Conservation (phyloP, 768 basidiomycete species). For the Phylloporus arenicola region DNA sequence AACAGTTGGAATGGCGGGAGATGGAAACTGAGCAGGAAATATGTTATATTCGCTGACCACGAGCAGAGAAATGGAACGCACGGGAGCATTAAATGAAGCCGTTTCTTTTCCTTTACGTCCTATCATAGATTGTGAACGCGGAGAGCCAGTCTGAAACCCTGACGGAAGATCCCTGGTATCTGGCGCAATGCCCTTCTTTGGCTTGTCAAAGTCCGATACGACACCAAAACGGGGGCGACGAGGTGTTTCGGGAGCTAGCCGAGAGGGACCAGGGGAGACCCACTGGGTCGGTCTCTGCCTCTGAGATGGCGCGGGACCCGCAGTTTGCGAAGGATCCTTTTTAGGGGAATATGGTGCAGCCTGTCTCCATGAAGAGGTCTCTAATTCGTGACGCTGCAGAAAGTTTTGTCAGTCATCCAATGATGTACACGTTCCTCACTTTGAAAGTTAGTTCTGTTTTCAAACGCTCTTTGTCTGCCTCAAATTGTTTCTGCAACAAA, state of each 20-base stretch:
- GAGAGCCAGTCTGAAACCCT: constrained; percentile 20
- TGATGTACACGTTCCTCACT: constrained; percentile 34
- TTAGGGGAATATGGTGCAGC: constrained; percentile 43
- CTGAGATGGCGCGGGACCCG: constrained; percentile 37
- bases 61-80: not conserved
- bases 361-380: constrained; percentile 48
- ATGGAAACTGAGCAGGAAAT: constrained; percentile 1
- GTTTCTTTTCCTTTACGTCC: constrained; percentile 18
- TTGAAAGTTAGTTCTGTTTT: constrained; percentile 67
- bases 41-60: not conserved
- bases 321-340: constrained; percentile 38
- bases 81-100: constrained; percentile 1
- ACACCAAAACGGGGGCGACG: constrained; percentile 32
- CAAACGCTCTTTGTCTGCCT: constrained; percentile 63
- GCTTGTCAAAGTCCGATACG: constrained; percentile 22
- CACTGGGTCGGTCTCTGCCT: constrained; percentile 34
- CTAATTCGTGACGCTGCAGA: constrained; percentile 62
- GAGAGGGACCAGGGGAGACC: constrained; percentile 25
- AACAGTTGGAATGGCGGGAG: constrained; percentile 19
- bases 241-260: constrained; percentile 33
- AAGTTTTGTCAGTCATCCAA: constrained; percentile 11
- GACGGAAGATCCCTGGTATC: constrained; percentile 23
- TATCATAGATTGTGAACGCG: constrained; percentile 14
- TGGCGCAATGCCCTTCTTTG: constrained; percentile 9
- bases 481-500: constrained; percentile 55